These are phyloP conservation scores for Spencermartinsiella ligniputridi DNA, from an alignment of 1,139 yeast genomes.

Conservation along the genomic window DNA sequence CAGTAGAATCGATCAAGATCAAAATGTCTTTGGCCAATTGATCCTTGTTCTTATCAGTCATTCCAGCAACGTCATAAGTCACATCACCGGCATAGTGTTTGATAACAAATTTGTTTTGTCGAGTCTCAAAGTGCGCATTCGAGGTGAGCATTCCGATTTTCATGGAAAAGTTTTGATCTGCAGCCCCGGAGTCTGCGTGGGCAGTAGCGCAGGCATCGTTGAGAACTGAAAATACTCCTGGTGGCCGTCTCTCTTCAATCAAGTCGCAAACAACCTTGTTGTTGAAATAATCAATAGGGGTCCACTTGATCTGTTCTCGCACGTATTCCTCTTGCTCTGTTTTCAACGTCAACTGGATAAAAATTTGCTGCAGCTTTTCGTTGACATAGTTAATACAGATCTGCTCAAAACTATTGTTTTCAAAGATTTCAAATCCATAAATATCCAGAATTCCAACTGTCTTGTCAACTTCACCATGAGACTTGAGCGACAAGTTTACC, in stretches of 20 bases:
- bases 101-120: slow-evolving; percentile 82
- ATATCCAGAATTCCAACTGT: slow-evolving; percentile 95
- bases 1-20: slow-evolving; percentile 69
- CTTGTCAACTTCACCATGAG: slow-evolving; percentile 45
- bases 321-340: slow-evolving; percentile 98
- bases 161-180: slow-evolving; percentile 95
- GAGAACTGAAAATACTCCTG: slow-evolving; percentile 94
- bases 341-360: slow-evolving; percentile 89
- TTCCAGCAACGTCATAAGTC: slow-evolving; percentile 79
- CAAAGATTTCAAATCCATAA: slow-evolving; percentile 97
- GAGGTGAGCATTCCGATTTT: slow-evolving; percentile 78
- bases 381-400: slow-evolving; percentile 95
- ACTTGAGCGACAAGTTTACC: slow-evolving; percentile 68
- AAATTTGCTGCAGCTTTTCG: slow-evolving; percentile 95
- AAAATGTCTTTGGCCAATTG: slow-evolving; percentile 84
- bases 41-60: slow-evolving; percentile 98
- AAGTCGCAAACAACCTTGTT: slow-evolving; percentile 96
- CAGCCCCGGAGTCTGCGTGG: slow-evolving; percentile 95
- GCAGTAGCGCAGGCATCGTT: slow-evolving; percentile 98
- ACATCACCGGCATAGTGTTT: slow-evolving; percentile 99
- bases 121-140: slow-evolving; percentile 84
- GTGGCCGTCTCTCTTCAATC: slow-evolving; percentile 92
- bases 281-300: slow-evolving; percentile 94
- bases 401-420: slow-evolving; percentile 94
- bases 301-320: slow-evolving; percentile 94